Conservation (phyloP, 225 moss, liverwort and hornwort genomes). For the Rhytidiadelphus loreus region DNA sequence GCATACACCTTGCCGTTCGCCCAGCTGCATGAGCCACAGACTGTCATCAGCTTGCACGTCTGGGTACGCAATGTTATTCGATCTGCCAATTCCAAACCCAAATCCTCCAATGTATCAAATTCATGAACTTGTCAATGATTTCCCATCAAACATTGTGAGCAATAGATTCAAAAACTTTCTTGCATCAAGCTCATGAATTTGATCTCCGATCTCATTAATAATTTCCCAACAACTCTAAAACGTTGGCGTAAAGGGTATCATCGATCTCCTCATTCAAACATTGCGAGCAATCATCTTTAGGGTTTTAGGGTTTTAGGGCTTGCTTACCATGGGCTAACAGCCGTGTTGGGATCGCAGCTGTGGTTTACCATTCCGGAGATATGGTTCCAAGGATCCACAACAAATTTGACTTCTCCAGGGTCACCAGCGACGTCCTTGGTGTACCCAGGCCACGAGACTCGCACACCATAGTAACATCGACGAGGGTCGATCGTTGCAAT, state of each 20-base stretch:
- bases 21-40: slow-evolving; percentile 39
- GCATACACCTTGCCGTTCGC: slow-evolving; percentile 29
- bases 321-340: slow-evolving; percentile 25
- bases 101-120: not conserved
- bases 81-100: slow-evolving; percentile 16
- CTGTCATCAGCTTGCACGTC: slow-evolving; percentile 12
- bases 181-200: not conserved
- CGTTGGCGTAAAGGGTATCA: not conserved
- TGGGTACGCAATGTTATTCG: not conserved
- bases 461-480: slow-evolving; percentile 9
- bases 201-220: not conserved
- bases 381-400: slow-evolving; percentile 23
- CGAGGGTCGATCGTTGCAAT: not conserved
- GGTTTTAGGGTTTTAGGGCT: not conserved
- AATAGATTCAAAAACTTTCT: not conserved
- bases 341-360: slow-evolving; percentile 30
- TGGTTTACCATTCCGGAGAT: slow-evolving; percentile 23
- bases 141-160: not conserved
- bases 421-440: not conserved
- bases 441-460: slow-evolving; percentile 21
- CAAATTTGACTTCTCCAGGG: slow-evolving; percentile 14
- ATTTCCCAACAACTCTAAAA: not conserved
- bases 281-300: not conserved
- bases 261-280: not conserved
- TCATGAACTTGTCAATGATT: not conserved